Conservation (phyloP, 2,329 filamentous ascomycete species). For the Didymella arachidicola region DNA sequence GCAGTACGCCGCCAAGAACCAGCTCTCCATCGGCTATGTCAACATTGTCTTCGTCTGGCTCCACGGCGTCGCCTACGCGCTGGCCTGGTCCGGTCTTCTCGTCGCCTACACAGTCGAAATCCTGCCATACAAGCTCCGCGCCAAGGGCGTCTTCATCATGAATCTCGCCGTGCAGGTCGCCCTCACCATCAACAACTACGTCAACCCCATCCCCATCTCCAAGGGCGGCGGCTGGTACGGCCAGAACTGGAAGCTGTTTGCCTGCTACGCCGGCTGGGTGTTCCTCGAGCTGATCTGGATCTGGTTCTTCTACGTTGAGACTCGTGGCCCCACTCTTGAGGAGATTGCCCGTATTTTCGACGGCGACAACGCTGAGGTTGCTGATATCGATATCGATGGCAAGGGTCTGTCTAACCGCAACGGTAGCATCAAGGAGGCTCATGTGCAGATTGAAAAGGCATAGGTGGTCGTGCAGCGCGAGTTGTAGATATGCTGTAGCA, state of each 20-base stretch:
- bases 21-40: constrained; percentile 45
- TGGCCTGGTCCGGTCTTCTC: constrained; percentile 61
- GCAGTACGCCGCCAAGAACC: not conserved
- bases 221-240: not conserved
- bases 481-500: no score
- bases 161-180: constrained; percentile 68
- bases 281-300: not conserved
- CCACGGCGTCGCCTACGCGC: constrained; percentile 58
- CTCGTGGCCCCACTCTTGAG: constrained; percentile 70
- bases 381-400: not conserved
- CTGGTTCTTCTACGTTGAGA: constrained; percentile 72
- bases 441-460: not conserved
- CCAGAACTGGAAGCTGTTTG: constrained; percentile 56
- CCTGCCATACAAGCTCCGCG: constrained; percentile 55
- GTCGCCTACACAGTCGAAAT: constrained; percentile 60
- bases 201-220: constrained; percentile 59
- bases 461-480: not conserved
- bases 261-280: not conserved
- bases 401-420: not conserved
- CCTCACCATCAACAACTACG: constrained; percentile 64
- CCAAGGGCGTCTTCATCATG: constrained; percentile 60
- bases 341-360: constrained; percentile 73
- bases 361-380: constrained; percentile 58
- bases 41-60: constrained; percentile 59
- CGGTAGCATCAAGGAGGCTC: not conserved